A percentile compares a stretch with the other conserved stretches of the same genome.
These are phyloP conservation scores for Cordyceps tenuipes DNA, from an alignment of 2,329 filamentous ascomycete genomes.

Conservation along the genomic window DNA sequence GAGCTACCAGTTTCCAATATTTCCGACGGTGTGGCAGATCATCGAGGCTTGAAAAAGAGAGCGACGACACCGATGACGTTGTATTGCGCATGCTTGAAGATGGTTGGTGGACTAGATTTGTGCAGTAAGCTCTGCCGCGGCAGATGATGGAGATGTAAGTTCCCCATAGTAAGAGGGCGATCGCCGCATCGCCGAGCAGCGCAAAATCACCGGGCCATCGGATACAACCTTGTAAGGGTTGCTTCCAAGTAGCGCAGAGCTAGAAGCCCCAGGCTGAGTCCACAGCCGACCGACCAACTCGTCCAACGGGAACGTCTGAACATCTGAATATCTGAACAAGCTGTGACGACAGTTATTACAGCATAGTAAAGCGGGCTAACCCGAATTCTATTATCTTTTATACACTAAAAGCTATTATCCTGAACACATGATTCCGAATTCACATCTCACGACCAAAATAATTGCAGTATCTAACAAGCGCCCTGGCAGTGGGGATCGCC, in stretches of 20 bases:
- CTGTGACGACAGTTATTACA: too few relatives aligned
- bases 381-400: neutral
- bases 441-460: too few relatives aligned
- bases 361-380: too few relatives aligned
- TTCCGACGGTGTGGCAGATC: too few relatives aligned
- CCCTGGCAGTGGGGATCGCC: conserved; percentile 6
- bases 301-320: neutral
- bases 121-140: neutral
- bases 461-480: neutral
- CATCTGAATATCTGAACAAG: neutral
- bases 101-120: conserved; percentile 5
- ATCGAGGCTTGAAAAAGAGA: neutral
- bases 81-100: neutral
- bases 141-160: neutral
- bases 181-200: neutral
- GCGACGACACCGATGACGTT: neutral
- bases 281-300: neutral
- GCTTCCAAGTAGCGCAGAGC: neutral
- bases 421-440: neutral
- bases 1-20: too few relatives aligned
- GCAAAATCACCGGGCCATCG: neutral
- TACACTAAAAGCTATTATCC: neutral
- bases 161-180: neutral
- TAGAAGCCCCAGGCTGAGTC: neutral
- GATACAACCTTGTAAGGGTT: neutral